Evolutionary conservation across 1,284 basidiomycete genomes (phyloP).

Genomic region (Anthracocystis walkeri): DNA sequence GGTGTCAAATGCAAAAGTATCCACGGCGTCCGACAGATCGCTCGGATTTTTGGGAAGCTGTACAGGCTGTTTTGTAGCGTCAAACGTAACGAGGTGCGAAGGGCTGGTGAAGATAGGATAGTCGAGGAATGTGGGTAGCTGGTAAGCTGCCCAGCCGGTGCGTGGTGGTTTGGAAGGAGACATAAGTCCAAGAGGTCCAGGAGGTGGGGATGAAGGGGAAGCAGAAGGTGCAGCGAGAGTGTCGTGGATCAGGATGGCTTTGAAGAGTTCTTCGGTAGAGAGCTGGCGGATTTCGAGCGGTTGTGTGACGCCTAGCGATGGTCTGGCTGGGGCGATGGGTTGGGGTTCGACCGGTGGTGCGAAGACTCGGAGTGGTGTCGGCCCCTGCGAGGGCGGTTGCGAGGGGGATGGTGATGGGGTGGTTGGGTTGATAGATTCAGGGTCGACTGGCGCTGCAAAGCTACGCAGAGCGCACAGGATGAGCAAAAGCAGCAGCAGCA

Average conservation of each 20-base stretch:
- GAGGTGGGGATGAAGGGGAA: background rate
- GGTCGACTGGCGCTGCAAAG: too few relatives aligned
- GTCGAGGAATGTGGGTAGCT: slow-evolving; percentile 1
- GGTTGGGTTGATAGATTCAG: too few relatives aligned
- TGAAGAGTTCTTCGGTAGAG: slow-evolving; percentile 21
- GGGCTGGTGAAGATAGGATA: background rate
- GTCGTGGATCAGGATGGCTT: slow-evolving; percentile 8
- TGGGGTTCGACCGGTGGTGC: too few relatives aligned
- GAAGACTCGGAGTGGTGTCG: too few relatives aligned
- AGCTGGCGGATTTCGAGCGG: slow-evolving; percentile 3
- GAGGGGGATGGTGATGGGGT: too few relatives aligned
- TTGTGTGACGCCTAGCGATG: background rate
- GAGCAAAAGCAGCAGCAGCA: too few relatives aligned
- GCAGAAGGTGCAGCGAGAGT: background rate
- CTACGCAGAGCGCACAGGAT: too few relatives aligned
- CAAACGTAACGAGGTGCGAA: slow-evolving; percentile 1
- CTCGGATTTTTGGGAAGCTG: background rate
- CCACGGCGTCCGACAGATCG: background rate
- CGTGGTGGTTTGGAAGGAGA: background rate
- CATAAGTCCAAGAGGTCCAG: too few relatives aligned
- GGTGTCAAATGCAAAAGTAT: background rate
- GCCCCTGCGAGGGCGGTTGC: too few relatives aligned
- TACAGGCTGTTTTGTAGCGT: background rate
- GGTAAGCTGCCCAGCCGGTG: background rate
- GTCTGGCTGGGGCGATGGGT: too few relatives aligned